Evolutionary conservation across 176 grass and related monocot species (phyloP).

Genomic region (Aechmea fasciata): DNA sequence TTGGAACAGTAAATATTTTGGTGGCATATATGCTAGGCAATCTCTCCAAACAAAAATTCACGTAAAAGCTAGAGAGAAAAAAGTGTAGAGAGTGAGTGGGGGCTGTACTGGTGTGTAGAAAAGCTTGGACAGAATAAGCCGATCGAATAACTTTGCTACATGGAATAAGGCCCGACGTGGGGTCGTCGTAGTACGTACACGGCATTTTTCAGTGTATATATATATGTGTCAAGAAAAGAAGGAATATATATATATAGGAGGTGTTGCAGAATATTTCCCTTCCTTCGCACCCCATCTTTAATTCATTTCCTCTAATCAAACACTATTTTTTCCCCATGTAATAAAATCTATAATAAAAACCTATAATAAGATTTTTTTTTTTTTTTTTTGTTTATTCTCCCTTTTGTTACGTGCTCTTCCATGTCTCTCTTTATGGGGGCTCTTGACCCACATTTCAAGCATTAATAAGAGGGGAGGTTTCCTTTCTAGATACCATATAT

Average conservation of each 20-base stretch:
- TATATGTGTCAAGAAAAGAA: neutral
- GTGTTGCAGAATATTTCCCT: neutral
- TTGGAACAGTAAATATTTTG: no score
- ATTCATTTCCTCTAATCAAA: neutral
- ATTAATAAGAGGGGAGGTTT: neutral
- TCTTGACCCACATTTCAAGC: constrained; percentile 8
- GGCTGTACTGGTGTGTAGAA: no score
- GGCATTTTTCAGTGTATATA: no score
- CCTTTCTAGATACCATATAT: constrained; percentile 2
- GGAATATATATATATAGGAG: neutral
- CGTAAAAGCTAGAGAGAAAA: no score
- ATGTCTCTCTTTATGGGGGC: neutral
- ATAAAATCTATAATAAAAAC: neutral
- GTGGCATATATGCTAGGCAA: no score
- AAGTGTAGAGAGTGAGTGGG: no score
- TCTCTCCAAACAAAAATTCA: no score
- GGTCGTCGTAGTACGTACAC: no score
- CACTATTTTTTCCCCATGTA: neutral
- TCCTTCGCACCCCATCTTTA: neutral
- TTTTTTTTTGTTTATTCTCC: neutral
- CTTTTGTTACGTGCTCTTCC: neutral
- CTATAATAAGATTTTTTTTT: neutral
- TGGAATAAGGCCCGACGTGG: no score
- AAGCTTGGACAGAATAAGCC: no score
- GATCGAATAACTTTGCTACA: no score